Evolutionary conservation across 108 stramenopile genomes (phyloP), one percentile per base, ranked within the genome.

Genomic region (Discostella pseudostelligera): DNA sequence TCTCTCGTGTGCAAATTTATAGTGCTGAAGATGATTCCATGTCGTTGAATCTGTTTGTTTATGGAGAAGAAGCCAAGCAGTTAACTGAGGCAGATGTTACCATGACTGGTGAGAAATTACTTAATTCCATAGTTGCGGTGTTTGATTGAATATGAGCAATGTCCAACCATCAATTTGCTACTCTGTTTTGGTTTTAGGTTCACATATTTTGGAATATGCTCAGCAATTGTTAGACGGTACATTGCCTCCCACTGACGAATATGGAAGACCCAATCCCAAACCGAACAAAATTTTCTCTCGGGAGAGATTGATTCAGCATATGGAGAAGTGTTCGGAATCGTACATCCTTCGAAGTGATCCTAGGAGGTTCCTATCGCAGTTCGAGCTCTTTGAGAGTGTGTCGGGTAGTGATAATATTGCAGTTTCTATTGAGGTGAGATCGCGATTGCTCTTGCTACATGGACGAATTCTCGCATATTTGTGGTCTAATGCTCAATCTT

Each of bases 21-120:
- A 87, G 86, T 8, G 84, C 95, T 17, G 63, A 81, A 29, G 96
- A 97, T 64, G 86, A 90, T 14, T 74, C 65, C 46, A 83, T 98
- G 79, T 82, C 83, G 66, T 69, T 98, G 65, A 96, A 96, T 83
- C 81, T 97, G 50, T 98, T 97, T 71, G 93, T 90, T 24, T 95
- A 85, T 36, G 95, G 89, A 8, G 75, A 83, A 35, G 69, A 70
- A 37, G 29, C 60, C 25, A 65, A 56, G 50, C 48, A 60, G 37
- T 60, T 79, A 16, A 57, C 56, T 1, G 65, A 67, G 42, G 71
- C 62, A 22, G 84, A 80, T 47, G 72, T 77, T 1, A 65, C 68
- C 2, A 54, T 77, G 63, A 77, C 68, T 42, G 67, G 67, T 68
- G 36, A 49, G 67, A 36, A 56, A 4, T 19, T 40, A 19, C 59